Conservation (phyloP, 1,284 basidiomycete genomes). For the Polyporus tsugae region DNA sequence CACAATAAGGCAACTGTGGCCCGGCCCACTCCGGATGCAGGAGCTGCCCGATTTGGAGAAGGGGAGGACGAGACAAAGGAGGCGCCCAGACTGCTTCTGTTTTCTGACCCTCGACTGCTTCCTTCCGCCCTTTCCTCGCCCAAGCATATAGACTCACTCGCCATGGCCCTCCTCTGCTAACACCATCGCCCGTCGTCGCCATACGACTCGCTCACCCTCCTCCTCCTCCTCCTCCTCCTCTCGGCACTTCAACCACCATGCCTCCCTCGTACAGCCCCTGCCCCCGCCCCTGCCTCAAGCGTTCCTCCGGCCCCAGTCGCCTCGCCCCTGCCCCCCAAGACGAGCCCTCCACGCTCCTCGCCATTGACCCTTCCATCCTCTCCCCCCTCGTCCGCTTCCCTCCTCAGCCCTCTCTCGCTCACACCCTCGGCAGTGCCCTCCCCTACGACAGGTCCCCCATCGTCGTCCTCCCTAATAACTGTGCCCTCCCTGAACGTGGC, state of each 20-base stretch:
- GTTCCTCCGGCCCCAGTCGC: conserved; percentile 31
- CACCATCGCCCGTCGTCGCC: conserved; percentile 13
- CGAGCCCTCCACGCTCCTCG: conserved; percentile 36
- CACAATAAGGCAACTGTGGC: conserved; percentile 9
- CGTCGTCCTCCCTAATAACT: conserved; percentile 68
- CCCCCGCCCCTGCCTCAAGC: conserved; percentile 55
- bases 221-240: conserved; percentile 5
- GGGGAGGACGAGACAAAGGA: conserved; percentile 23
- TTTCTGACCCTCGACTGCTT: conserved; percentile 20
- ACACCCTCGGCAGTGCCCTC: conserved; percentile 60
- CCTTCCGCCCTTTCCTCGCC: conserved; percentile 4
- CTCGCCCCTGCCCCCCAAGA: conserved; percentile 31
- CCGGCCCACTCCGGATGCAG: conserved; percentile 15
- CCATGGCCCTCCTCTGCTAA: conserved; percentile 28
- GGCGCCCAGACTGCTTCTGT: conserved; percentile 22
- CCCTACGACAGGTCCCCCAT: conserved; percentile 82
- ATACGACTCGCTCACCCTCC: neutral
- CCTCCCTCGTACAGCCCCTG: conserved; percentile 40
- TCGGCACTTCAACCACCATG: conserved; percentile 30
- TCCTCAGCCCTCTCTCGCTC: conserved; percentile 61
- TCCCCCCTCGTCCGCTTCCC: conserved; percentile 45
- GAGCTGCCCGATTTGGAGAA: conserved; percentile 13
- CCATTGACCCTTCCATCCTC: conserved; percentile 38
- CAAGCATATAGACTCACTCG: conserved; percentile 18
- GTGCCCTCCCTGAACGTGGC: conserved; percentile 74